Percentiles rank a stretch among this genome's conserved stretches.
Conservation (phyloP, 1,284 basidiomycete species). For the Tylopilus microsporus region DNA sequence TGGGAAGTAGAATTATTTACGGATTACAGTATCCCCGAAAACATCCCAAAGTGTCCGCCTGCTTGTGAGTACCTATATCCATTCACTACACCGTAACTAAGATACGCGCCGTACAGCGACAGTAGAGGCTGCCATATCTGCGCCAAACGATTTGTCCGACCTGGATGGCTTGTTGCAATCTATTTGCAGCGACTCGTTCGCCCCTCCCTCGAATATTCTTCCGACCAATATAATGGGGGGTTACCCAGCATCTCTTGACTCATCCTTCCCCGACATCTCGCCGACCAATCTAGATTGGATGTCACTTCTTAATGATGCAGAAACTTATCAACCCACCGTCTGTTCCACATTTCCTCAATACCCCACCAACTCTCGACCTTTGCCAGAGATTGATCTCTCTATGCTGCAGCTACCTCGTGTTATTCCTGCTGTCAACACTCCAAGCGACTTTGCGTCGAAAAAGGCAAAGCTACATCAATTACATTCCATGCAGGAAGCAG, state of each 20-base stretch:
- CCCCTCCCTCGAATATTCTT: neutral
- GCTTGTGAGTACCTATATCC: slow-evolving; percentile 14
- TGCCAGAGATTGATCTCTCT: slow-evolving; percentile 27
- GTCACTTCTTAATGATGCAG: slow-evolving; percentile 15
- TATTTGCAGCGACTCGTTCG: neutral
- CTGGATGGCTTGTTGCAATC: slow-evolving; percentile 19
- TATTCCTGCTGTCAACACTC: neutral
- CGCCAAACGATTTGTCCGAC: slow-evolving; percentile 1
- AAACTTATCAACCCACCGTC: neutral
- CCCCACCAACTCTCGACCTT: neutral
- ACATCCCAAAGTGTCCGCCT: neutral
- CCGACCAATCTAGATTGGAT: slow-evolving; percentile 18
- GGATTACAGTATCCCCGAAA: slow-evolving; percentile 20
- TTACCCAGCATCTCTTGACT: neutral
- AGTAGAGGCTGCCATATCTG: neutral
- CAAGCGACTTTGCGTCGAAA: slow-evolving; percentile 6
- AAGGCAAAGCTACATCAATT: slow-evolving; percentile 20
- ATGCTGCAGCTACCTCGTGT: slow-evolving; percentile 22
- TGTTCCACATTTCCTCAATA: slow-evolving; percentile 11
- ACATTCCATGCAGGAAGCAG: slow-evolving; percentile 27
- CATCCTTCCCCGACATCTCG: neutral
- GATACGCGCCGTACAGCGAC: neutral
- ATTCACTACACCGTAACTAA: neutral
- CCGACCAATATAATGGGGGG: neutral
- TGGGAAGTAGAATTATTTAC: slow-evolving; percentile 29